Conservation (phyloP, 805 yeast genomes). For the Schizosaccharomyces octosporus region DNA sequence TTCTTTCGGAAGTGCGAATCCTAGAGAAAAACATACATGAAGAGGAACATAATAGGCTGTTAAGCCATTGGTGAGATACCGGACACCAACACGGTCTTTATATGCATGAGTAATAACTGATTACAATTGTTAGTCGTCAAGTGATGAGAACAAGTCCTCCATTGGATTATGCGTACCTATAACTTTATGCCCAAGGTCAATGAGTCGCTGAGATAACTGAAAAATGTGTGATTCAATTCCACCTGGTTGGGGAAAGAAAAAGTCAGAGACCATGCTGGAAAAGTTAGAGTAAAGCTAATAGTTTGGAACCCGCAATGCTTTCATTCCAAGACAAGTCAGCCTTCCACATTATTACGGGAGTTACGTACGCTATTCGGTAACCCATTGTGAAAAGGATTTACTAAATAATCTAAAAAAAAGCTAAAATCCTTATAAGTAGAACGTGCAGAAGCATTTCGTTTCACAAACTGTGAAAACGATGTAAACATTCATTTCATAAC, state of each 20-base stretch:
- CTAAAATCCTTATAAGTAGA: too few species aligned
- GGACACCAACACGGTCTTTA: slow-evolving; percentile 54
- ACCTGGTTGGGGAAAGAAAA: slow-evolving; percentile 95
- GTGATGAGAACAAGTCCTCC: too few species aligned
- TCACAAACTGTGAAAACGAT: too few species aligned
- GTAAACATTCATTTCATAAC: too few species aligned
- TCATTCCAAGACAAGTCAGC: neutral
- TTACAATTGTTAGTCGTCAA: neutral
- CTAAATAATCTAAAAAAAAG: too few species aligned
- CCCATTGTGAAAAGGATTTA: neutral
- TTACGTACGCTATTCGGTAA: neutral
- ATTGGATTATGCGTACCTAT: slow-evolving; percentile 4
- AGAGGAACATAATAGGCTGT: slow-evolving; percentile 82
- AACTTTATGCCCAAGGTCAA: slow-evolving; percentile 63
- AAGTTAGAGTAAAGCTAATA: neutral
- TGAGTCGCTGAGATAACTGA: slow-evolving; percentile 65
- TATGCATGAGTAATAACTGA: slow-evolving; percentile 73
- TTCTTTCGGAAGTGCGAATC: neutral
- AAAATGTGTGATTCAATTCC: slow-evolving; percentile 92
- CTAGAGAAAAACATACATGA: slow-evolving; percentile 17
- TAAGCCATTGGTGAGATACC: slow-evolving; percentile 68
- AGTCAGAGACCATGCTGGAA: slow-evolving; percentile 62
- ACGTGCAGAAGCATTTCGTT: too few species aligned
- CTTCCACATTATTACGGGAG: too few species aligned
- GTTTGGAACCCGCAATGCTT: neutral